These are phyloP conservation scores for Yarrowia sp. DNA, from an alignment of 805 yeast species.

Conservation along the genomic window DNA sequence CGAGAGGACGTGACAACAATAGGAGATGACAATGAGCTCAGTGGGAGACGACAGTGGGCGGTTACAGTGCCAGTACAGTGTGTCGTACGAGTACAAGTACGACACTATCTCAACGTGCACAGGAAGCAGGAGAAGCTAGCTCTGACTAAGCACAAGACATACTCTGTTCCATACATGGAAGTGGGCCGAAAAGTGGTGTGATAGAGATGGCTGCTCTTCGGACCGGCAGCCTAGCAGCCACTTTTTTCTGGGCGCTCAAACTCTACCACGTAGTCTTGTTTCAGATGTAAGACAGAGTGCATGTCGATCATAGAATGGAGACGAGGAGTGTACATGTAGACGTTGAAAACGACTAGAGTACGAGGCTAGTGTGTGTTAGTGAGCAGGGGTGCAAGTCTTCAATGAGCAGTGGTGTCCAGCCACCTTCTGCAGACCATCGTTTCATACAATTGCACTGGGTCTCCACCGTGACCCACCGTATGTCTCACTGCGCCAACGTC, in stretches of 20 bases:
- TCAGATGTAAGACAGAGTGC: constrained; percentile 17
- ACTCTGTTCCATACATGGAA: constrained; percentile 12
- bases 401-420: too few species aligned
- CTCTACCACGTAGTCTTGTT: constrained; percentile 16
- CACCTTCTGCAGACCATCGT: too few species aligned
- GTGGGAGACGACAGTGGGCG: constrained; percentile 1
- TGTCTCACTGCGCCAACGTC: constrained; percentile 23
- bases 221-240: constrained; percentile 28
- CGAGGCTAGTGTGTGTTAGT: too few species aligned
- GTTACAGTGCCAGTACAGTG: too few species aligned
- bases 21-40: constrained; percentile 8
- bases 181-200: constrained; percentile 16
- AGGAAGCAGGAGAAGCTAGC: too few species aligned
- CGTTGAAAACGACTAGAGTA: too few species aligned
- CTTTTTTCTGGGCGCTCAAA: constrained; percentile 6
- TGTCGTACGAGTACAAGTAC: too few species aligned
- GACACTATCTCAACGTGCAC: too few species aligned
- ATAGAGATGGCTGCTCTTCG: constrained; percentile 19
- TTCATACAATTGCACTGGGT: too few species aligned
- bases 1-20: not conserved
- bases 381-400: too few species aligned
- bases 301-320: too few species aligned
- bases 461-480: constrained; percentile 5
- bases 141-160: not conserved
- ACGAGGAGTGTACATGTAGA: too few species aligned